Conservation (phyloP, 306 rosid genomes). For the Gastrolobium bilobum region DNA sequence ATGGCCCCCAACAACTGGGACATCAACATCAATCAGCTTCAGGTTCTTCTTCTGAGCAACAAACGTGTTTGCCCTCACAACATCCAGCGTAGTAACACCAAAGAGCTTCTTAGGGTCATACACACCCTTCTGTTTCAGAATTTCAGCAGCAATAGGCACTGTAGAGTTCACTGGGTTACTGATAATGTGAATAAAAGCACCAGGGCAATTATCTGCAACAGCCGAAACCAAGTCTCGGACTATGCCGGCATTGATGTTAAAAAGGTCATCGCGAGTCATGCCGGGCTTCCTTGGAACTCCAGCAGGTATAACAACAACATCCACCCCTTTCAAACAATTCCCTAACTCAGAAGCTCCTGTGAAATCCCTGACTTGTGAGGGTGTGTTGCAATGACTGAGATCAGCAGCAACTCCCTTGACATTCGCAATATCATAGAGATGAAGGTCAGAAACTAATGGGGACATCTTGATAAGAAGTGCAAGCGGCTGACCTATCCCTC, state of each 20-base stretch:
- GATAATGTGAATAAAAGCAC: slow-evolving; percentile 87
- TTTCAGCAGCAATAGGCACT: slow-evolving; percentile 91
- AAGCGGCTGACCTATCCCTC: slow-evolving; percentile 96
- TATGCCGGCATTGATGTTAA: slow-evolving; percentile 94
- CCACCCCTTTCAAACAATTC: slow-evolving; percentile 72
- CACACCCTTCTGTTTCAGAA: slow-evolving; percentile 88
- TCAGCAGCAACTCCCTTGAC: slow-evolving; percentile 99
- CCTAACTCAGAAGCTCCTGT: slow-evolving; percentile 81
- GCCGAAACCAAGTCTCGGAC: slow-evolving; percentile 87
- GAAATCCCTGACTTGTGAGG: slow-evolving; percentile 85
- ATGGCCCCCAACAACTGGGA: slow-evolving; percentile 95
- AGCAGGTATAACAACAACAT: slow-evolving; percentile 96
- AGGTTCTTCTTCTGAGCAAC: slow-evolving; percentile 94
- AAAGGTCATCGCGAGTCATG: slow-evolving; percentile 99
- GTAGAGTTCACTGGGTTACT: slow-evolving; percentile 99
- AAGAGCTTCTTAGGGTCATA: slow-evolving; percentile 95
- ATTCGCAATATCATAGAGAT: slow-evolving; percentile 93
- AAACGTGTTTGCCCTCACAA: slow-evolving; percentile 98
- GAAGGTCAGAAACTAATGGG: slow-evolving; percentile 81
- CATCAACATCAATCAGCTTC: slow-evolving; percentile 95
- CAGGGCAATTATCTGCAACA: slow-evolving; percentile 94
- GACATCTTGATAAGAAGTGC: slow-evolving; percentile 97
- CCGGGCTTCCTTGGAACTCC: slow-evolving; percentile 99
- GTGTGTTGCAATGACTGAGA: slow-evolving; percentile 97
- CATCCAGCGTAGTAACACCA: slow-evolving; percentile 95